Base-by-base conservation (phyloP, 2,329 filamentous ascomycete species). In the Dothistroma pini region DNA sequence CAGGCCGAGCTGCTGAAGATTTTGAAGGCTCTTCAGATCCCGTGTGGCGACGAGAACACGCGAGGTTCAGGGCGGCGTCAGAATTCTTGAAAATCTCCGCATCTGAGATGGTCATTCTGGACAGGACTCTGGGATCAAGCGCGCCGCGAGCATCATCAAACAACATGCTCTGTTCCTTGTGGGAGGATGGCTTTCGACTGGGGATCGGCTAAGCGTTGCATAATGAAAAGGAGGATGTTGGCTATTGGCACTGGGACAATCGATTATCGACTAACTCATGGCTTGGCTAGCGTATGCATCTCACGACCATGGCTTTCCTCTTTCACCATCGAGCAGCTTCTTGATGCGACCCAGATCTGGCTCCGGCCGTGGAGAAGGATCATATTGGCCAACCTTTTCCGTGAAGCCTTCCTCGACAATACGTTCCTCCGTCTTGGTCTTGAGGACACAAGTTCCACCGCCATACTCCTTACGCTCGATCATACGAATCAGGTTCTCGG, bases 1-100 rank as follows among this genome's bases (percentile, higher is more conserved):
- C 64, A 66, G 65, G 49, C 44, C 48, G 71, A 73, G 63, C 59
- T 72, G 61, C 44, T 61, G 29, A 62, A 49, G 41, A 72, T 74
- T 56, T 47, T 74, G 58, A 60, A 63, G 35, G 70, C 70, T 29
- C 57, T 70, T 4, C 57, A 63, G 10, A 63, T 70, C 35, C 48
- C 66, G 22, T 50, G 58, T 21, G 21, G 59, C 52, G 51, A 53
- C 7, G 51, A 53, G n/a, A 21, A 29, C 31, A 31, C 25, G 5
- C 51, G 51, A 19, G 51, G 51, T 2, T 21, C 29, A 19, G n/a
- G n/a, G 7, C 25, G 51, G 51, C 51, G 51, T 3, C 51, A 53
- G 31, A 31, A 31, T 11, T 9, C 51, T 32, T 53, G 51, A 53
- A 53, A 35, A 8, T 19, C 4, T 21, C 14, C 25, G 25, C 25